Base-by-base conservation (phyloP, 148 eudicot genomes). In the Vaccinium myrtillus region DNA sequence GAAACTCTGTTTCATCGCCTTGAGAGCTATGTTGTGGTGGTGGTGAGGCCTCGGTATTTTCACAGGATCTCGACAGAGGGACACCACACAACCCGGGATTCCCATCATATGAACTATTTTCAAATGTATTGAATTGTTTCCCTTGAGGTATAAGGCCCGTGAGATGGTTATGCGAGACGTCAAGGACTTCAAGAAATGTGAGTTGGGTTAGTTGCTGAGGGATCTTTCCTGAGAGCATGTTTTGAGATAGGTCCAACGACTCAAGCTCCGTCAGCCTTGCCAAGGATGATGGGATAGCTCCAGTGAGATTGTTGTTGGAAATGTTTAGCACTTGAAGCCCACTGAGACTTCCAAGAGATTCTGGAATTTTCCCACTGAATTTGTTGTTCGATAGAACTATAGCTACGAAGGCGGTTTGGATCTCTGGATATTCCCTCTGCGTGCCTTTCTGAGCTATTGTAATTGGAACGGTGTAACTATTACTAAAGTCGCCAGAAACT, bases 331-430 rank as follows among this genome's bases (percentile, higher is more conserved):
- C 82, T 6, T 86, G 81, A 82, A 92, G 87, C 10, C 86, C 89
- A 18, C 27, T 80, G 18, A 92, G 87, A 23, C 82, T 65, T 9
- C 89, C 88, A 21, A 93, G 79, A 5, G 82, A 48, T 11, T 61
- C 36, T 9, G 93, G 87, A 10, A 93, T 90, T 1, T 19, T 21
- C 2, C 92, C 92, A 1, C 39, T 48, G 67, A 93, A 91, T 3
- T 71, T 70, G 84, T 90, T 91, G 49, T 86, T 81, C n/a, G 93
- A 90, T 8, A 91, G 79, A 83, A 90, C 91, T 11, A 91, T 53
- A 5, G 84, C 88, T 43, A 59, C 79, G 25, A 90, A 85, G 23
- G 83, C 67, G 6, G 1, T 75, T 19, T 74, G 14, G 15, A 87
- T 83, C 77, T 55, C 78, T 16, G 50, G 13, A 70, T 82, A 86